Evolutionary conservation across 805 yeast genomes (phyloP).

Genomic region (Jamesozyma lodderae): DNA sequence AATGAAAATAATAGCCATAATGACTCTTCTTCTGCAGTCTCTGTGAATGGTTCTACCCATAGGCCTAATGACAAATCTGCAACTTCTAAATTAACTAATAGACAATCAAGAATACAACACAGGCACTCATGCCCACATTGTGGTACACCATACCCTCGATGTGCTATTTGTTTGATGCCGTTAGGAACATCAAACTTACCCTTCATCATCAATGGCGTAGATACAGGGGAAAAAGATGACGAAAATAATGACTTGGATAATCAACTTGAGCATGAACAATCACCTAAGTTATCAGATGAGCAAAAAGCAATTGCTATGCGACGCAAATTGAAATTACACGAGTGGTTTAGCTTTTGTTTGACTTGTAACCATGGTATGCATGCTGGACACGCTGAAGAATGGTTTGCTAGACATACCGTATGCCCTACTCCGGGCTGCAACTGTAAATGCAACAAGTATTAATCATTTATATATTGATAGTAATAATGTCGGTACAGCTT

Average conservation of each 20-base stretch:
- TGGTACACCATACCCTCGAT: slow-evolving; percentile 78
- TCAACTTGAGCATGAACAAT: slow-evolving; percentile 1
- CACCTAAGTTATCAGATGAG: slow-evolving; percentile 5
- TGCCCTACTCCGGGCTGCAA: slow-evolving; percentile 94
- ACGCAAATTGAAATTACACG: slow-evolving; percentile 37
- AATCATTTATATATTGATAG: too few species aligned
- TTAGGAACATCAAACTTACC: slow-evolving; percentile 46
- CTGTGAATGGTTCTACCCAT: neutral
- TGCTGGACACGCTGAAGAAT: slow-evolving; percentile 90
- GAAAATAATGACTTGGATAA: neutral
- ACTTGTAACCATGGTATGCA: slow-evolving; percentile 92
- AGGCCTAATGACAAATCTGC: neutral
- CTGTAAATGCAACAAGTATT: slow-evolving; percentile 65
- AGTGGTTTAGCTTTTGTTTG: slow-evolving; percentile 88
- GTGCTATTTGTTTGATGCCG: slow-evolving; percentile 79
- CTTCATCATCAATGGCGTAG: slow-evolving; percentile 25
- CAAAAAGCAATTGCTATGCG: slow-evolving; percentile 5
- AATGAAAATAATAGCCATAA: slow-evolving; percentile 2
- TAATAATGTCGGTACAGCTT: too few species aligned
- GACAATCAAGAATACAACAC: slow-evolving; percentile 9
- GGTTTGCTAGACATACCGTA: slow-evolving; percentile 80
- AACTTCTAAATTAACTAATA: neutral
- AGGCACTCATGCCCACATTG: slow-evolving; percentile 64
- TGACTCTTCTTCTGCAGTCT: slow-evolving; percentile 2
- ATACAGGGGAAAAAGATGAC: neutral